Evolutionary conservation across 805 yeast genomes (phyloP).

Genomic region (Wickerhamiella spandovensis): DNA sequence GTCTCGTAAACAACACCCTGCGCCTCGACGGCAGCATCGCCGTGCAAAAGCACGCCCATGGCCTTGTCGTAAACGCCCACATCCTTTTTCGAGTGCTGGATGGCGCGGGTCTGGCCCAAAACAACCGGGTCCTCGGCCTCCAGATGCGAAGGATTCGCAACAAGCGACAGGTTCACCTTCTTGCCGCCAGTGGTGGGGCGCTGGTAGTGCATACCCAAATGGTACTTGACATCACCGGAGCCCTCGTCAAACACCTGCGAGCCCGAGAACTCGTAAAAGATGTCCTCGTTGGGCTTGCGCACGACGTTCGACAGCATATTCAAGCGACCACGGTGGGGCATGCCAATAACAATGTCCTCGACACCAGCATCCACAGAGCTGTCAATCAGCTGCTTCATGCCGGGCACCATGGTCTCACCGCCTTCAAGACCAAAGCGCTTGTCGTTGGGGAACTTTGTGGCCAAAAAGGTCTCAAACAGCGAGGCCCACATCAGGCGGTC

Average conservation of each 20-base stretch:
- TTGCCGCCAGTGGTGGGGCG: conserved; percentile 99
- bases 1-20: conserved; percentile 99
- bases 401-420: conserved; percentile 92
- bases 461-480: conserved; percentile 80
- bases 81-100: conserved; percentile 82
- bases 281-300: conserved; percentile 96
- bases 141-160: conserved; percentile 97
- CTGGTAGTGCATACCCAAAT: conserved; percentile 96
- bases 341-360: conserved; percentile 93
- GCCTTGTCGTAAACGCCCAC: conserved; percentile 68
- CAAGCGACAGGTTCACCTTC: conserved; percentile 85
- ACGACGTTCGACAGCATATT: conserved; percentile 97
- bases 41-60: conserved; percentile 84
- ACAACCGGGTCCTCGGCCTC: conserved; percentile 99
- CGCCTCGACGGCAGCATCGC: conserved; percentile 98
- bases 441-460: conserved; percentile 95
- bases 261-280: conserved; percentile 91
- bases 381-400: conserved; percentile 91
- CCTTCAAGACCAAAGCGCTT: conserved; percentile 99
- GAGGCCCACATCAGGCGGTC: conserved; percentile 96
- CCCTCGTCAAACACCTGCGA: conserved; percentile 86
- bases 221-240: conserved; percentile 98
- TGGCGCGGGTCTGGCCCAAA: conserved; percentile 93
- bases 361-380: conserved; percentile 75
- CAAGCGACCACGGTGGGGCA: conserved; percentile 99